Percentiles rank a stretch among this genome's conserved stretches.
Evolutionary conservation across 176 grass and related monocot species (phyloP).

Genomic region (Carex kokanica): DNA sequence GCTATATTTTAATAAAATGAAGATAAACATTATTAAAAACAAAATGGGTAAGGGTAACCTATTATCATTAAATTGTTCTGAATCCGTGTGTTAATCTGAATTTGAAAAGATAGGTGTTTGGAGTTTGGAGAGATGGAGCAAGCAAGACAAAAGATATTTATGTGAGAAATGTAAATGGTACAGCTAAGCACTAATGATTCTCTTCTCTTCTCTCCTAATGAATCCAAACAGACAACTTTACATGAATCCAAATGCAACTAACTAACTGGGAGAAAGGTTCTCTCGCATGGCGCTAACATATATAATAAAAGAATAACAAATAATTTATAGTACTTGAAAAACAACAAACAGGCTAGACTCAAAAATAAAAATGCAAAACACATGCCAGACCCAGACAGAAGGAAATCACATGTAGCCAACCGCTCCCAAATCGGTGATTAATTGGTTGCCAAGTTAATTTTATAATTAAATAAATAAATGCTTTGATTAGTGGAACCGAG

Average conservation of each 20-base stretch:
- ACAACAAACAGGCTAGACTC: slow-evolving; percentile 16
- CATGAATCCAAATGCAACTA: slow-evolving; percentile 14
- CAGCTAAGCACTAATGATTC: slow-evolving; percentile 15
- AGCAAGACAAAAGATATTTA: background rate
- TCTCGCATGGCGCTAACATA: slow-evolving; percentile 1
- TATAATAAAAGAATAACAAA: slow-evolving; percentile 9
- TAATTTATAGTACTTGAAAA: background rate
- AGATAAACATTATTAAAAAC: background rate
- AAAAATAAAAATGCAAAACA: slow-evolving; percentile 23
- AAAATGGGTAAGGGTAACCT: background rate
- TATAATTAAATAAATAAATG: background rate
- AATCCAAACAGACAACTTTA: slow-evolving; percentile 25
- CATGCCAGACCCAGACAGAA: slow-evolving; percentile 30
- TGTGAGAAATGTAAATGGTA: background rate
- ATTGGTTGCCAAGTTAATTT: slow-evolving; percentile 7
- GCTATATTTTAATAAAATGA: background rate
- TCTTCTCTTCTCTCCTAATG: slow-evolving; percentile 1
- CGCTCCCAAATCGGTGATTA: slow-evolving; percentile 25
- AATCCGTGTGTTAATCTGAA: too few relatives aligned
- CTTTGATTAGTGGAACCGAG: slow-evolving; percentile 29
- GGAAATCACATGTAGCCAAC: slow-evolving; percentile 31
- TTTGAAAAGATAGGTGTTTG: background rate
- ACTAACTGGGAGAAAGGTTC: slow-evolving; percentile 9
- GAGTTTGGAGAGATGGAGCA: background rate
- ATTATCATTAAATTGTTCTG: too few relatives aligned